Base-by-base conservation (phyloP, 495 filamentous ascomycete species). In the Aeminium ludgeri region DNA sequence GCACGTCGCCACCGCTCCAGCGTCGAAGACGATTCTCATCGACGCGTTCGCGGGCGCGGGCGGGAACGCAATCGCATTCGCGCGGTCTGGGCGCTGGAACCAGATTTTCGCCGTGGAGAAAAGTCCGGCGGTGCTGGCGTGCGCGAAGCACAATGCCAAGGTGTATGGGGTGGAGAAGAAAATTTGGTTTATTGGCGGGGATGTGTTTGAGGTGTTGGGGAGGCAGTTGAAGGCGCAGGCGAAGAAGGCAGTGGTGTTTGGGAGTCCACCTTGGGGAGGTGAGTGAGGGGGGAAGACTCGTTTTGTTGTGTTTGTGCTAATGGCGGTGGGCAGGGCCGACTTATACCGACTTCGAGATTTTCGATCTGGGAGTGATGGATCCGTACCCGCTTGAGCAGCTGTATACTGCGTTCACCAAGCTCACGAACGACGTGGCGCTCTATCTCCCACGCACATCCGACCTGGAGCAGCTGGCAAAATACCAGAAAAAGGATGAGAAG, bases 241-340 rank as follows among this genome's bases (percentile, higher is more conserved):
- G 12, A 54, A 55, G 33, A 39, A 55, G 8, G 77, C 77, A 27
- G 68, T 81, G 10, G 54, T 95, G 1, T 97, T 96, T 62, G 81
- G 78, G 5, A 93, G 84, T 49, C 89, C 89, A 27, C 89, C 89
- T 0, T 97, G 89, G 89, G 89, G 89, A 44, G 89, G 75, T 78
- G 61, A 48, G 69, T 54, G 27, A 30, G n/a, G n/a, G n/a, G n/a
- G n/a, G n/a, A n/a, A n/a, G n/a, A n/a, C n/a, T n/a, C 11, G 13
- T 32, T 34, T 30, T 31, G 1, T 42, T 0, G 6, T 33, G 20
- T 13, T 13, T 30, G 10, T n/a, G n/a, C n/a, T n/a, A n/a, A n/a
- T n/a, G n/a, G 32, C 12, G 39, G 3, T 36, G 2, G 10, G 0
- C 23, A 80, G 75, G 89, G 1, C 82, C 84, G 3, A 73, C 70